Base-by-base conservation (phyloP, 306 rosid genomes). In the Prunus armeniaca region DNA sequence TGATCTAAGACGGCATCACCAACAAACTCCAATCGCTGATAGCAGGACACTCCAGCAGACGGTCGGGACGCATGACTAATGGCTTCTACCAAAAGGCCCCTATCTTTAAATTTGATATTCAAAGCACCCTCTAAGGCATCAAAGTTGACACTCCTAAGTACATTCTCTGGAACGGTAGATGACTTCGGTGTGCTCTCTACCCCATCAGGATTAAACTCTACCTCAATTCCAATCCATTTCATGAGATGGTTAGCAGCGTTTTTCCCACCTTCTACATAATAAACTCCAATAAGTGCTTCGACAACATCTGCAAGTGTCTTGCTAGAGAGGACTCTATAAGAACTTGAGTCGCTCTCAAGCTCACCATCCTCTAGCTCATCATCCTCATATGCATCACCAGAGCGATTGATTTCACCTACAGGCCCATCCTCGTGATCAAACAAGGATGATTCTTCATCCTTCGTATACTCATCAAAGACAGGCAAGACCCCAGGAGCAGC, bases 401-500 rank as follows among this genome's bases (percentile, higher is more conserved):
- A 73, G 63, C 9, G 77, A 70, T 74, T 85, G 67, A 79, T 81
- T 79, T 71, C 78, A 22, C 18, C 50, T 82, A 62, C 77, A 47
- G 73, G 79, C 77, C 85, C 89, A 67, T 72, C 56, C 7, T 87
- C 97, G 77, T 84, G 89, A 72, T 88, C 97, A 81, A 90, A 92
- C 72, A 95, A 87, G 83, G 91, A 87, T 49, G 96, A 88, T 34
- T 92, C 97, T 75, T 82, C 97, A 55, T 95, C 99, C 81, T 89
- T 92, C 8, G 86, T 86, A 85, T 88, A 97, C 86, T 95, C 97
- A 73, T 95, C 99, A 69, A 85, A 95, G 65, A 95, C 93, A 9
- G 99, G 99, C 72, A 90, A 86, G 72, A 95, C 99, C 84, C 99
- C 99, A 47, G 99, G 99, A 79, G 99, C 96, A 73, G 97, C 97